Conservation (phyloP, 768 basidiomycete genomes). For the Leucocoprinus birnbaumii region DNA sequence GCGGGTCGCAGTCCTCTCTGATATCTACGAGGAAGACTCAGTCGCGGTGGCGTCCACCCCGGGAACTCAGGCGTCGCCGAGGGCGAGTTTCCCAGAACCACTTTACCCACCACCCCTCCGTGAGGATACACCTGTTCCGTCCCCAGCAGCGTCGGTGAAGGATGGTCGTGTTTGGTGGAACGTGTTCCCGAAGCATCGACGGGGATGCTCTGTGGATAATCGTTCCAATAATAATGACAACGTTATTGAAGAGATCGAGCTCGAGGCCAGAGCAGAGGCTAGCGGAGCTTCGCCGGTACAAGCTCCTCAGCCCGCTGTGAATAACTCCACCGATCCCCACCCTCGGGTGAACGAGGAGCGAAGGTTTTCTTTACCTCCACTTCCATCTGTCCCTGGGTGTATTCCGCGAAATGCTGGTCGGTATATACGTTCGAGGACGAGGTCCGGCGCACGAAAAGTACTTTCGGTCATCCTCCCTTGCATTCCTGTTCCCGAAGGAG, state of each 20-base stretch:
- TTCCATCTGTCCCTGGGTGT: not conserved
- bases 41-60: not conserved
- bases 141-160: not conserved
- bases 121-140: not conserved
- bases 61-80: too few relatives aligned
- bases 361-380: not conserved
- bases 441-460: not conserved
- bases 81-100: too few relatives aligned
- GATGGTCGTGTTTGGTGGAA: not conserved
- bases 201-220: not conserved
- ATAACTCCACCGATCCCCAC: too few relatives aligned
- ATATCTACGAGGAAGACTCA: not conserved
- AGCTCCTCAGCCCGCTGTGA: too few relatives aligned
- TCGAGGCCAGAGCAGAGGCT: too few relatives aligned
- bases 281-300: too few relatives aligned
- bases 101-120: too few relatives aligned
- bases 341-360: not conserved
- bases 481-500: not conserved
- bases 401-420: not conserved
- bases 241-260: too few relatives aligned
- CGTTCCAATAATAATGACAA: too few relatives aligned
- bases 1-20: not conserved
- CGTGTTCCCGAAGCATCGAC: not conserved
- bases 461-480: conserved; percentile 7
- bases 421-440: not conserved